phyloP scores from a whole-genome alignment of 257 asterid genomes.

The Solanum medicagineum region DNA sequence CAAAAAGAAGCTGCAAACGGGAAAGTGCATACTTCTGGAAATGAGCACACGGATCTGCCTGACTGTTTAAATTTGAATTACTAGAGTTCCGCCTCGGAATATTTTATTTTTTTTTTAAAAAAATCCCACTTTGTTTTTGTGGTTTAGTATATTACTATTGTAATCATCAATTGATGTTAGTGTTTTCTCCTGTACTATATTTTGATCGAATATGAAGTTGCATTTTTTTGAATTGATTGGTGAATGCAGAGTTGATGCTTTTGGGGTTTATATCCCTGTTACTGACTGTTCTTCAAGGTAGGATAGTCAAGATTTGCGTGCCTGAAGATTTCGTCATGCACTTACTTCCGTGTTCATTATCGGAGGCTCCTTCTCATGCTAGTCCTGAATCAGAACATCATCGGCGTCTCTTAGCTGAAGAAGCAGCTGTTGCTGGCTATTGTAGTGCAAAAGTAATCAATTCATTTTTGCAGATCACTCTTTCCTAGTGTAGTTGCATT shows the following conservation, averaged over 20 bases:
- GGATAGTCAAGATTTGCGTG: slow-evolving; percentile 47
- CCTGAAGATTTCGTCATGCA: slow-evolving; percentile 19
- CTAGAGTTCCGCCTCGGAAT: not conserved
- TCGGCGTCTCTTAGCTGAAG: slow-evolving; percentile 48
- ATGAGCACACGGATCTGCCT: too few species aligned
- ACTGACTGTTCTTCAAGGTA: slow-evolving; percentile 61
- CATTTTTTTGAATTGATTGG: not conserved
- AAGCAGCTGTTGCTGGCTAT: slow-evolving; percentile 16
- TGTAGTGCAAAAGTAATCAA: slow-evolving; percentile 47
- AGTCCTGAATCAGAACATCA: slow-evolving; percentile 12
- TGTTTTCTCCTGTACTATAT: not conserved
- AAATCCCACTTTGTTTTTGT: not conserved
- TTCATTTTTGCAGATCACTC: not conserved
- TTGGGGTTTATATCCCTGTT: slow-evolving; percentile 73
- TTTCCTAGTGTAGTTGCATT: not conserved
- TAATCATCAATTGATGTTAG: not conserved
- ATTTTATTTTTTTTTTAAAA: too few species aligned
- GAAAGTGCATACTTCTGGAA: too few species aligned
- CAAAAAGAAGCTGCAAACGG: too few species aligned
- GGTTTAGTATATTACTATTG: not conserved
- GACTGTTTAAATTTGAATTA: not conserved
- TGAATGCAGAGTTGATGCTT: slow-evolving; percentile 57
- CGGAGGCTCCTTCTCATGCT: not conserved
- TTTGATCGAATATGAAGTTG: not conserved
- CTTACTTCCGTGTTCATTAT: slow-evolving; percentile 45